Base-by-base conservation (phyloP, 2,329 filamentous ascomycete species). In the Waltergamsia citrina region DNA sequence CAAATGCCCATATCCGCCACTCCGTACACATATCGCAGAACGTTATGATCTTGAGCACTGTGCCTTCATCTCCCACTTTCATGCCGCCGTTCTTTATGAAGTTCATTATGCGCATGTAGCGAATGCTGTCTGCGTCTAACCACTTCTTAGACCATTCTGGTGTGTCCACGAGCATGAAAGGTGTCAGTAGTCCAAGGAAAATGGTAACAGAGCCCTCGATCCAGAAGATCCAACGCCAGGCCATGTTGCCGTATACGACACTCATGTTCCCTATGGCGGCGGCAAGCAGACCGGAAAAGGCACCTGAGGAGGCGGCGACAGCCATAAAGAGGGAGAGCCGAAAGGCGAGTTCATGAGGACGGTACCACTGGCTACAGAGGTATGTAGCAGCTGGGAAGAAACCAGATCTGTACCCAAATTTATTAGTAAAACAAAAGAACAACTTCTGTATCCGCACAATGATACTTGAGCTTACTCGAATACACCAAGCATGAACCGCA, bases 171-270 rank as follows among this genome's bases (percentile, higher is more conserved):
- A 67, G 60, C 4, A 74, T 53, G 42, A 69, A 59, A 45, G 62
- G 61, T 47, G 61, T 65, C 21, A 46, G 37, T 33, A 57, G 26
- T 2, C 52, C 56, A 6, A 64, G 43, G n/a, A 47, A 19, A 1
- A 65, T 50, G 5, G 64, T 64, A 1, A 56, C 38, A 2, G 64
- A 38, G 3, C 69, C 69, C 42, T 74, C 69, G 4, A 73, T 50
- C 29, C 74, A 64, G 40, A 74, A 74, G 21, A 70, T 69, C 43
- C 67, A 72, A 35, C 61, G 57, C 65, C 64, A 70, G 12, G 64
- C 61, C 5, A 49, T 48, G 1, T 62, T 46, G 0, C 61, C 60
- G 2, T 57, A 54, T 2, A 57, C 41, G 1, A 65, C 67, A 20
- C 67, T 53, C 61, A 67, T 60, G 34, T 63, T 57, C 15, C 54